Evolutionary conservation across 2,329 filamentous ascomycete genomes (phyloP), one percentile per base, ranked within the genome.

Genomic region (Fusarium chaquense): DNA sequence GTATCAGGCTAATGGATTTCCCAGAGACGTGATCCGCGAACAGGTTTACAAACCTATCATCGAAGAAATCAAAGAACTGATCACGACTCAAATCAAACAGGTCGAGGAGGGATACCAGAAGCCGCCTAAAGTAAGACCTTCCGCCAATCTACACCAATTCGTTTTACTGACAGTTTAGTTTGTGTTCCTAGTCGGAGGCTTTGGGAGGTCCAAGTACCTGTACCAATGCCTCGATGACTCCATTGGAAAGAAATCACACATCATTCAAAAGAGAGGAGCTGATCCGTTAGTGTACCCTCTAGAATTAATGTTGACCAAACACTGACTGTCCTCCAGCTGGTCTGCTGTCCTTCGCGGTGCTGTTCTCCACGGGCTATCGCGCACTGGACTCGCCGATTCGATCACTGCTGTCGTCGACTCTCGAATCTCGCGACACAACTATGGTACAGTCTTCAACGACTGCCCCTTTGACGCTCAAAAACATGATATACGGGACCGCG

Each of bases 131-230:
- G 79, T 77, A 58, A 35, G 53, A 3, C 12, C 2, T 3, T 13
- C 2, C 12, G 22, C n/a, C 16, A 8, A 40, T 8, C 6, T 4
- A 18, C 13, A n/a, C 5, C 18, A 11, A 12, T 3, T 18, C 41
- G 2, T 13, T 5, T 10, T 24, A 7, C 35, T 33, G 43, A 51
- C 20, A 5, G 4, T 18, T 5, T 8, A 83, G 82, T 79, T 76
- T 28, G 30, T 83, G 4, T 74, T 83, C 8, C 71, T 83, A 0
- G 81, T 80, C 0, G 81, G 82, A 0, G 82, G 82, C 0, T 80
- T 83, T 28, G 81, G 81, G 0, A 70, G 76, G 16, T 79, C 75
- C 26, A 41, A 26, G 0, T 81, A 79, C 18, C 40, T 83, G 3
- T 65, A 66, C 12, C 58, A 73, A 4, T 59, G 65, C 3, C 64